These are phyloP conservation scores for Truncatella angustata DNA, from an alignment of 2,329 filamentous ascomycete species.

Conservation along the genomic window DNA sequence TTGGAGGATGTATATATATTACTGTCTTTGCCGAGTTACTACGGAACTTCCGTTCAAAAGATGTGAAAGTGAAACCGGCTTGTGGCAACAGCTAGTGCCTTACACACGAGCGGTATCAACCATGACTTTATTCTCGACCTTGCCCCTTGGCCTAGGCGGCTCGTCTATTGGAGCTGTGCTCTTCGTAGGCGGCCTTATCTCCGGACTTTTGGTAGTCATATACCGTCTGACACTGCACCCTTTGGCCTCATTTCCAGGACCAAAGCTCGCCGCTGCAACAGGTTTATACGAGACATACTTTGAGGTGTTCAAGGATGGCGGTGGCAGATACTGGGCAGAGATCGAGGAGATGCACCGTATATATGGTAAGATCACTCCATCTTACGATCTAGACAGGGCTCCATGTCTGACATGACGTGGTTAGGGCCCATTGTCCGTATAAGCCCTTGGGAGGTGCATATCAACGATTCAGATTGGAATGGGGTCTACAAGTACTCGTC, in stretches of 20 bases:
- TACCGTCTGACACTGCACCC: constrained; percentile 20
- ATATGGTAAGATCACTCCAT: constrained; percentile 15
- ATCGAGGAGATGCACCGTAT: constrained; percentile 21
- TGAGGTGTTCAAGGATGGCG: constrained; percentile 22
- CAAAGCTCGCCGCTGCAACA: constrained; percentile 18
- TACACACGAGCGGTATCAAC: not conserved
- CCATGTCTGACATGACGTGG: not conserved
- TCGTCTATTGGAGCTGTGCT: not conserved
- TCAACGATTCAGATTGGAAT: constrained; percentile 11
- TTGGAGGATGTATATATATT: not conserved
- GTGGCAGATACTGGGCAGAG: constrained; percentile 21
- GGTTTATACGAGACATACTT: constrained; percentile 22
- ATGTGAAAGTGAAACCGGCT: too few species aligned
- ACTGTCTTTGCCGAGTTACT: not conserved
- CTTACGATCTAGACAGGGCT: not conserved
- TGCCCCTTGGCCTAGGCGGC: not conserved
- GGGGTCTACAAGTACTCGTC: constrained; percentile 21
- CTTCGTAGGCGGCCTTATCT: not conserved
- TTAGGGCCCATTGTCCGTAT: constrained; percentile 6
- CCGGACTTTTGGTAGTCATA: constrained; percentile 11
- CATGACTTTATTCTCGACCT: constrained; percentile 1
- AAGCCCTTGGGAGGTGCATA: constrained; percentile 5
- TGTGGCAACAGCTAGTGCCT: not conserved
- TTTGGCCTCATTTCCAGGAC: constrained; percentile 19
- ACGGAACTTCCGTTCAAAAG: too few species aligned